These are phyloP conservation scores for Pseudozyma thailandica DNA, from an alignment of 1,284 basidiomycete genomes.

Conservation along the genomic window DNA sequence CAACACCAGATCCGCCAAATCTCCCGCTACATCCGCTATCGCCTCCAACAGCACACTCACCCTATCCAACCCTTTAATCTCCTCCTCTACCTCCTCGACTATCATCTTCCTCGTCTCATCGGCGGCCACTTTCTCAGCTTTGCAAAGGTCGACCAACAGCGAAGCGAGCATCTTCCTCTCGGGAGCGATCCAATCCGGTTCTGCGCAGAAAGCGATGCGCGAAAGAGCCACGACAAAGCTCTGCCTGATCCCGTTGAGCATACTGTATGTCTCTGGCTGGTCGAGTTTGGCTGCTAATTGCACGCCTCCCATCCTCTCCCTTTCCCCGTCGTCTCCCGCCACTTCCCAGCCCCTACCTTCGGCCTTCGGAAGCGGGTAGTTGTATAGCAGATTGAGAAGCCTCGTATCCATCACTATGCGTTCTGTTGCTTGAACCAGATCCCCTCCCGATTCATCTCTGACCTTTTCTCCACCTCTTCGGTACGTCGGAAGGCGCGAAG, in stretches of 20 bases:
- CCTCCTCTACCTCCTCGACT: slow-evolving; percentile 17
- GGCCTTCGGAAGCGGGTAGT: slow-evolving; percentile 34
- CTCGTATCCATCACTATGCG: slow-evolving; percentile 52
- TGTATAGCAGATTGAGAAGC: slow-evolving; percentile 56
- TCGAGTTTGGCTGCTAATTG: slow-evolving; percentile 49
- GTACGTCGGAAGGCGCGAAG: slow-evolving; percentile 9
- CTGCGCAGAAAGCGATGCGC: slow-evolving; percentile 55
- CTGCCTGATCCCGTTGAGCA: slow-evolving; percentile 61
- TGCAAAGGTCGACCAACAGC: slow-evolving; percentile 13
- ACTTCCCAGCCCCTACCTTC: slow-evolving; percentile 12
- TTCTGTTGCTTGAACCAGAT: slow-evolving; percentile 44
- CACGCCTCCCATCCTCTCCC: slow-evolving; percentile 32
- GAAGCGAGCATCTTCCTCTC: slow-evolving; percentile 26
- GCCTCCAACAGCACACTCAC: slow-evolving; percentile 45
- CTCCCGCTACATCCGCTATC: slow-evolving; percentile 53
- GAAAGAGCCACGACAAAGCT: slow-evolving; percentile 55
- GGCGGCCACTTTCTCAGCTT: background rate
- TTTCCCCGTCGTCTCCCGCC: background rate
- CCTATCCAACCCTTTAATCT: slow-evolving; percentile 19
- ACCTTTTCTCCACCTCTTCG: background rate
- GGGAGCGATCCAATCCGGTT: slow-evolving; percentile 55
- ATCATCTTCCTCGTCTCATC: slow-evolving; percentile 11
- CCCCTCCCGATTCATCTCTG: slow-evolving; percentile 22
- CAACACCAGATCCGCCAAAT: slow-evolving; percentile 58
- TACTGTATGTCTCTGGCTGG: slow-evolving; percentile 49